Evolutionary conservation across 768 basidiomycete species (phyloP).

Genomic region (Xanthoconium stramineum): DNA sequence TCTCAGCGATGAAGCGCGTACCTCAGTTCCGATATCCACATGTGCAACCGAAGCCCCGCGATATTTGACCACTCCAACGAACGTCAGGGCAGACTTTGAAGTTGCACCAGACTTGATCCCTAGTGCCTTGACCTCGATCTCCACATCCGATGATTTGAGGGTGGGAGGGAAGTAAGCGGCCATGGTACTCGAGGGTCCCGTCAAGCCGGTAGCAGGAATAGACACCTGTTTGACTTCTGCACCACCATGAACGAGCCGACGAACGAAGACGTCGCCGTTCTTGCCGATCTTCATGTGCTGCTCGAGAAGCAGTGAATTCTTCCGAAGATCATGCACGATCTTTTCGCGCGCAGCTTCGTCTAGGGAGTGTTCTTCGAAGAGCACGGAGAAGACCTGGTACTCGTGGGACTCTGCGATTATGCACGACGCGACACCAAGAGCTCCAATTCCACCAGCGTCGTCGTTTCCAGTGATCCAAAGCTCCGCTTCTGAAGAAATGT

Average conservation of each 20-base stretch:
- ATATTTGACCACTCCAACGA: slow-evolving; percentile 21
- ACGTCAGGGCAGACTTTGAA: slow-evolving; percentile 12
- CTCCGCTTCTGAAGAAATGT: slow-evolving; percentile 25
- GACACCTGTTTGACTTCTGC: slow-evolving; percentile 15
- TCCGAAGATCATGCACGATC: slow-evolving; percentile 24
- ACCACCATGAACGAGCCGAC: slow-evolving; percentile 28
- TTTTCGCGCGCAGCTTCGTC: slow-evolving; percentile 21
- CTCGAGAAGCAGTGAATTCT: slow-evolving; percentile 25
- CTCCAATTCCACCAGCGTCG: slow-evolving; percentile 29
- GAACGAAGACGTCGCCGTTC: slow-evolving; percentile 27
- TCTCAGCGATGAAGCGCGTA: not conserved
- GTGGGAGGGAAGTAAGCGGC: slow-evolving; percentile 21
- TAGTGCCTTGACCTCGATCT: slow-evolving; percentile 16
- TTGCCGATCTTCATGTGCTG: slow-evolving; percentile 29
- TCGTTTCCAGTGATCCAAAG: slow-evolving; percentile 31
- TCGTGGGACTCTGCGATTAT: slow-evolving; percentile 30
- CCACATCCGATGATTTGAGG: slow-evolving; percentile 17
- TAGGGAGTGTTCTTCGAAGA: slow-evolving; percentile 30
- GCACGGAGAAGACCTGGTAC: slow-evolving; percentile 26
- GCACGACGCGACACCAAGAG: slow-evolving; percentile 28
- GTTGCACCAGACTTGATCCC: slow-evolving; percentile 6
- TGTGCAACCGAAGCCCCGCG: slow-evolving; percentile 5
- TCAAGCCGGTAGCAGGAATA: slow-evolving; percentile 15
- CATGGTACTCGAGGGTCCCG: slow-evolving; percentile 7
- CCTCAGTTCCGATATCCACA: slow-evolving; percentile 8